phyloP scores from a whole-genome alignment of 2,329 filamentous ascomycete genomes.

The Penicillium frequentans region DNA sequence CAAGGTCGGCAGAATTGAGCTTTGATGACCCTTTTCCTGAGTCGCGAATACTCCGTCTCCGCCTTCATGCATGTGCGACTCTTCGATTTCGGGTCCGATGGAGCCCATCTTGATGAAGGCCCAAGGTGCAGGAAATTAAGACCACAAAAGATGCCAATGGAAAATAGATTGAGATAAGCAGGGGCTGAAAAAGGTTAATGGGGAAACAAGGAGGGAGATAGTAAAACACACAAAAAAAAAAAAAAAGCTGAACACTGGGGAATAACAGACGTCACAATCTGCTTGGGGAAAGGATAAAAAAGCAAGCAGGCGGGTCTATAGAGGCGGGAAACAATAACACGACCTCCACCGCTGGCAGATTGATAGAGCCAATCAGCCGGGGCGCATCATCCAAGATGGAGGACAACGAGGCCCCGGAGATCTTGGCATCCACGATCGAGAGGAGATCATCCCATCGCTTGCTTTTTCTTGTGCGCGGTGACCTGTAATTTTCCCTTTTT shows the following conservation, averaged over 20 bases:
- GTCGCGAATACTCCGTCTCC: neutral
- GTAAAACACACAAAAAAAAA: neutral
- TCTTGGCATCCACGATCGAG: slow-evolving; percentile 1
- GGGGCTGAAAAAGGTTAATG: neutral
- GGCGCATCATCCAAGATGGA: neutral
- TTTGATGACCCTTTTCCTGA: slow-evolving; percentile 17
- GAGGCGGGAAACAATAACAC: slow-evolving; percentile 1
- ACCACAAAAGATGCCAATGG: neutral
- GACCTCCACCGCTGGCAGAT: neutral
- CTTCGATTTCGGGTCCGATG: neutral
- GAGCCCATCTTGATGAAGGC: slow-evolving; percentile 14
- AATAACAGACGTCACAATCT: neutral
- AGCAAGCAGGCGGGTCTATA: neutral
- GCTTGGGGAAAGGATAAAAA: neutral
- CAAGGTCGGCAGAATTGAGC: slow-evolving; percentile 28
- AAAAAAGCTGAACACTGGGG: neutral
- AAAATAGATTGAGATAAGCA: neutral
- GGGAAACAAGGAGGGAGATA: neutral
- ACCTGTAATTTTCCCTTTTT: neutral
- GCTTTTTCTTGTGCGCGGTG: neutral
- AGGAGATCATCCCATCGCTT: neutral
- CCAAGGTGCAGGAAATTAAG: neutral
- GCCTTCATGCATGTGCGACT: neutral
- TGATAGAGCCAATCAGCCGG: neutral
- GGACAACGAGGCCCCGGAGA: neutral